Evolutionary conservation across 2,329 filamentous ascomycete species (phyloP).

Genomic region (Dactylellina drechsleri): DNA sequence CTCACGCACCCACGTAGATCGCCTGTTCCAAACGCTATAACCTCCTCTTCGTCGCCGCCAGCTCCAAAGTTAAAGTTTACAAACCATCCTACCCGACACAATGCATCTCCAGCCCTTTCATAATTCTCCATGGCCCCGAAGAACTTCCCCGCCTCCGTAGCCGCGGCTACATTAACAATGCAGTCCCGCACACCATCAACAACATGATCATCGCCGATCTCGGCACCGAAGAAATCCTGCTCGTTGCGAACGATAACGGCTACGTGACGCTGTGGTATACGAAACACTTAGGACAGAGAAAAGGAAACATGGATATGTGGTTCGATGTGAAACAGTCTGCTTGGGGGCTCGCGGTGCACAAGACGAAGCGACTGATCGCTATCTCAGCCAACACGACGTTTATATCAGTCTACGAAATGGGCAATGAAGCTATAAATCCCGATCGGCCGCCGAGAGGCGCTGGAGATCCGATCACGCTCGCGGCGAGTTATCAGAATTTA

Average conservation of each 20-base stretch:
- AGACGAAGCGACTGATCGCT: conserved; percentile 82
- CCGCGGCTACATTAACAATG: conserved; percentile 67
- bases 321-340: conserved; percentile 81
- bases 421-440: conserved; percentile 57
- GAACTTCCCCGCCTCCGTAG: conserved; percentile 60
- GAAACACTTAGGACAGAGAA: conserved; percentile 60
- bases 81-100: conserved; percentile 66
- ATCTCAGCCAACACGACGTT: conserved; percentile 78
- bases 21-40: conserved; percentile 58
- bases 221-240: conserved; percentile 74
- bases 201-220: conserved; percentile 75
- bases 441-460: conserved; percentile 45
- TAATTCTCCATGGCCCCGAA: conserved; percentile 66
- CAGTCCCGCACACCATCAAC: conserved; percentile 73
- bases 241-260: conserved; percentile 77
- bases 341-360: conserved; percentile 88
- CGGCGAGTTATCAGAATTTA: conserved; percentile 57
- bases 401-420: conserved; percentile 71
- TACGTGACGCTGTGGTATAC: conserved; percentile 78
- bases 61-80: conserved; percentile 70
- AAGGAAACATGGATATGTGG: conserved; percentile 60
- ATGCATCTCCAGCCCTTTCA: conserved; percentile 65
- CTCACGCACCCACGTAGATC: conserved; percentile 45
- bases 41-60: conserved; percentile 68
- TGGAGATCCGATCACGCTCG: conserved; percentile 55